Evolutionary conservation across 2,329 filamentous ascomycete species (phyloP).

Genomic region (Elsinoe arachidis): DNA sequence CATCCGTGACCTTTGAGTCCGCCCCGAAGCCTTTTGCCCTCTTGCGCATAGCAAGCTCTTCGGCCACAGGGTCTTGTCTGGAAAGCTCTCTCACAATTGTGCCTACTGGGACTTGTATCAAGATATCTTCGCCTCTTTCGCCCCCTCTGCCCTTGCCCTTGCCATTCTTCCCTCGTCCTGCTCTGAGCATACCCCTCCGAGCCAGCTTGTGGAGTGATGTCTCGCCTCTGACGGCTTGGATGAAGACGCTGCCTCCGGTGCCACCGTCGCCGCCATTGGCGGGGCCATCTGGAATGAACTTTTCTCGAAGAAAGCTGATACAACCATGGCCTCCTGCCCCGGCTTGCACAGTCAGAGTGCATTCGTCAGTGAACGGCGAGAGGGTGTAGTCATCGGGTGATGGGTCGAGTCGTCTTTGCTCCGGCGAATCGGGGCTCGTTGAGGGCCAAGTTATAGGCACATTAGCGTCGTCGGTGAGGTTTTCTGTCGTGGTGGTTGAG

Average conservation of each 20-base stretch:
- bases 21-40: constrained; percentile 25
- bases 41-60: constrained; percentile 45
- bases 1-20: constrained; percentile 16
- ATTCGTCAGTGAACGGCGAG: constrained; percentile 79
- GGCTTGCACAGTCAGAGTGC: constrained; percentile 65
- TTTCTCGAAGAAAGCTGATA: constrained; percentile 87
- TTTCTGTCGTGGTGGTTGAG: not conserved
- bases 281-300: constrained; percentile 78
- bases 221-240: constrained; percentile 84
- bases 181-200: constrained; percentile 63
- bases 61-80: constrained; percentile 65
- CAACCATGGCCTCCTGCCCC: constrained; percentile 84
- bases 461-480: too few species aligned
- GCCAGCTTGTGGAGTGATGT: constrained; percentile 90
- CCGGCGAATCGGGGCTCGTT: not conserved
- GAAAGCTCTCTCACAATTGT: constrained; percentile 80
- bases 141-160: constrained; percentile 67
- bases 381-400: constrained; percentile 73
- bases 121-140: constrained; percentile 72
- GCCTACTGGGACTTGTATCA: constrained; percentile 86
- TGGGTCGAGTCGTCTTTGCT: constrained; percentile 58
- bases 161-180: constrained; percentile 67
- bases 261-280: constrained; percentile 94
- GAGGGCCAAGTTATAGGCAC: not conserved
- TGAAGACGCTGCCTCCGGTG: constrained; percentile 83